A percentile compares a stretch with the other conserved stretches of the same genome.
phyloP scores from a whole-genome alignment of 192 early-diverging fungal species.

The Gonapodya prolifera region DNA sequence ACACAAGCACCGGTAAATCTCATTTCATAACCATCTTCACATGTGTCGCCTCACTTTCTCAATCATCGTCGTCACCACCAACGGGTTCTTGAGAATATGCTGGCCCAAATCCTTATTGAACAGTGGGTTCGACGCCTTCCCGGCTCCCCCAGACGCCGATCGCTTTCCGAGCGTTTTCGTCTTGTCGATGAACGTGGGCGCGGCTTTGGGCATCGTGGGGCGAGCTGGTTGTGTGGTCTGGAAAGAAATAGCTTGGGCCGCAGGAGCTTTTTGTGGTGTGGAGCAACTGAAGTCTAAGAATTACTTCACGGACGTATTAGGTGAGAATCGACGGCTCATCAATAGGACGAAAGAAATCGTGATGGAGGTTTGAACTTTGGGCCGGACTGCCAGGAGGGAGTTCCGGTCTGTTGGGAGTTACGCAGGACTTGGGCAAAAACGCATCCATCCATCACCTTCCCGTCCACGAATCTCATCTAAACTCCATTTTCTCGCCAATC shows the following conservation, averaged over 20 bases:
- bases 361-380: not conserved
- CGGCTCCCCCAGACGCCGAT: not conserved
- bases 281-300: not conserved
- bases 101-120: constrained; percentile 97
- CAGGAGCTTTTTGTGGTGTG: too few relatives aligned
- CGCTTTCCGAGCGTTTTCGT: not conserved
- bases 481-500: not conserved
- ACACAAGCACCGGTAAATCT: too few relatives aligned
- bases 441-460: not conserved
- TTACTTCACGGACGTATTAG: not conserved
- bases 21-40: too few relatives aligned
- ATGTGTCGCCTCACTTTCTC: constrained; percentile 88
- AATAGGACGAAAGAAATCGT: not conserved
- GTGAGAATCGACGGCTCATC: not conserved
- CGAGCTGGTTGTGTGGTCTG: too few relatives aligned
- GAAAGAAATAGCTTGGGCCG: too few relatives aligned
- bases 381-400: not conserved
- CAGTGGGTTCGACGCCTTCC: constrained; percentile 46
- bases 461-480: too few relatives aligned
- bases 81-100: constrained; percentile 96
- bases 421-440: not conserved
- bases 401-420: not conserved
- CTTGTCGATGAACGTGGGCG: not conserved
- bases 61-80: constrained; percentile 90
- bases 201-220: not conserved